phyloP scores from a whole-genome alignment of 768 basidiomycete species.

The Suillus decipiens region DNA sequence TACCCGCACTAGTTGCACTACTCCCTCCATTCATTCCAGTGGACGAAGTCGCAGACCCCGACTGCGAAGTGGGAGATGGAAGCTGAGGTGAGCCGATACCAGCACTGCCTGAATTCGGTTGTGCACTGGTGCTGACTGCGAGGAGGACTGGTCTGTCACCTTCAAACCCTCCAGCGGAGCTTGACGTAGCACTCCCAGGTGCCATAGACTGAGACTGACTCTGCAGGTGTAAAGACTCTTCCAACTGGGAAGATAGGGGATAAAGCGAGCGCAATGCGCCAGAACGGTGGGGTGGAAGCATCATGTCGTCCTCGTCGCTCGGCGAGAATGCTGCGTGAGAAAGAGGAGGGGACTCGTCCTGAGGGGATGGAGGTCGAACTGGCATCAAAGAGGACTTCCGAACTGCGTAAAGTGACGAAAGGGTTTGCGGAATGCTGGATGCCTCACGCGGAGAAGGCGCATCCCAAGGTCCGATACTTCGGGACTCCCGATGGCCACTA shows the following conservation, averaged over 20 bases:
- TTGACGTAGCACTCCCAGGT: constrained; percentile 41
- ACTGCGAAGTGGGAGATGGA: constrained; percentile 73
- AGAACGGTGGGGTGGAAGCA: constrained; percentile 34
- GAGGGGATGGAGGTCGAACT: constrained; percentile 28
- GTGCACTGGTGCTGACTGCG: constrained; percentile 51
- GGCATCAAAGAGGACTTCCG: constrained; percentile 27
- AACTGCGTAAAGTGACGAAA: constrained; percentile 29
- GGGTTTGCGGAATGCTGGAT: constrained; percentile 18
- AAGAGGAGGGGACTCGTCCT: constrained; percentile 30
- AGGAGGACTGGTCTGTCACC: constrained; percentile 28
- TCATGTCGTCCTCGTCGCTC: constrained; percentile 32
- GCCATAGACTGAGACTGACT: constrained; percentile 35
- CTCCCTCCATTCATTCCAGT: constrained; percentile 21
- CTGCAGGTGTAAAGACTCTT: constrained; percentile 26
- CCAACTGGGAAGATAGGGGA: constrained; percentile 22
- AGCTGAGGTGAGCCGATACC: constrained; percentile 71
- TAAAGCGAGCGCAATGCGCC: constrained; percentile 30
- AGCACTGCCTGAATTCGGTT: constrained; percentile 33
- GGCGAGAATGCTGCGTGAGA: constrained; percentile 24
- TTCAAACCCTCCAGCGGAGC: constrained; percentile 46
- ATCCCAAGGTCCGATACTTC: constrained; percentile 34
- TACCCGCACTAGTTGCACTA: constrained; percentile 34
- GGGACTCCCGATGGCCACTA: constrained; percentile 20
- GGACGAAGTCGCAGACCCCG: constrained; percentile 48
- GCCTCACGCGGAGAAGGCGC: constrained; percentile 32